A percentile compares a stretch with the other conserved stretches of the same genome.
phyloP scores from a whole-genome alignment of 805 yeast genomes.

The Wickerhamiella brachini region DNA sequence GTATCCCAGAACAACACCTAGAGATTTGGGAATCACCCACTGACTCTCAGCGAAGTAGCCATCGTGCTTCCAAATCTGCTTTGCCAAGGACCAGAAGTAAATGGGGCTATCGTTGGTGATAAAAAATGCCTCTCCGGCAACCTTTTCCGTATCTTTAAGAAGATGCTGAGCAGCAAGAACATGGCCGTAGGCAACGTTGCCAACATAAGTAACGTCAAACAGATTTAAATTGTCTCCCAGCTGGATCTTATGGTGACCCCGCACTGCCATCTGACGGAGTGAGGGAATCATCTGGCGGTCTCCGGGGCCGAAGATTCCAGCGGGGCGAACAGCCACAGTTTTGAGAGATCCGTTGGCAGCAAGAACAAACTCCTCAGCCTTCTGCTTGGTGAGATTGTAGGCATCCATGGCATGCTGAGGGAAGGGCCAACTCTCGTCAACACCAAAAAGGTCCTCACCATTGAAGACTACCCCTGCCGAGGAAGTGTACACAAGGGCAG shows the following conservation, averaged over 20 bases:
- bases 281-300: slow-evolving; percentile 96
- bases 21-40: slow-evolving; percentile 53
- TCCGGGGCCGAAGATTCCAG: slow-evolving; percentile 98
- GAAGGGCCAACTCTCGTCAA: slow-evolving; percentile 88
- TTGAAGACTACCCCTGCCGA: slow-evolving; percentile 96
- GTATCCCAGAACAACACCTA: slow-evolving; percentile 76
- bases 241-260: slow-evolving; percentile 85
- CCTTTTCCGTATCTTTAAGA: slow-evolving; percentile 31
- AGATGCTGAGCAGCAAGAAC: slow-evolving; percentile 78
- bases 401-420: slow-evolving; percentile 92
- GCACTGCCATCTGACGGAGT: slow-evolving; percentile 61
- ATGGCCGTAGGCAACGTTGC: slow-evolving; percentile 95
- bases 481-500: slow-evolving; percentile 82
- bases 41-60: slow-evolving; percentile 63
- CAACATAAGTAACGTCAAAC: slow-evolving; percentile 97
- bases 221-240: slow-evolving; percentile 87
- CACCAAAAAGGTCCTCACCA: slow-evolving; percentile 85
- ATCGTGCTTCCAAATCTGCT: slow-evolving; percentile 95
- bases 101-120: slow-evolving; percentile 89
- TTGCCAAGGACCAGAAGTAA: slow-evolving; percentile 92
- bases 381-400: slow-evolving; percentile 87
- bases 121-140: slow-evolving; percentile 81
- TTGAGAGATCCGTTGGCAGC: slow-evolving; percentile 51
- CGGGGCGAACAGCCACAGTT: slow-evolving; percentile 87
- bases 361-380: slow-evolving; percentile 73